A percentile compares a stretch with the other conserved stretches of the same genome.
Evolutionary conservation across 441 rosid species (phyloP).

Genomic region (Omphalea diandra): DNA sequence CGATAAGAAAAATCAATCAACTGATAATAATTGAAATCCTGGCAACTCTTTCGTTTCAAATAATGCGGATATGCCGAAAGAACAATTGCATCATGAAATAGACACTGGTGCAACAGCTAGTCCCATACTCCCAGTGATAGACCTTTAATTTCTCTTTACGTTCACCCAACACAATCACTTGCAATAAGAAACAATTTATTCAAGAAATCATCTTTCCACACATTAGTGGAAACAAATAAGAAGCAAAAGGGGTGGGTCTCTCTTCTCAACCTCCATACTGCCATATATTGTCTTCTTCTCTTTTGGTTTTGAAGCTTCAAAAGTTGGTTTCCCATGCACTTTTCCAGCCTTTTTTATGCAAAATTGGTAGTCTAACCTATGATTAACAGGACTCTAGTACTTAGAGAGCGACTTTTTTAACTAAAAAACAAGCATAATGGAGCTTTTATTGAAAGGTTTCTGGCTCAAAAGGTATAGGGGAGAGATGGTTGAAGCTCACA

Average conservation of each 20-base stretch:
- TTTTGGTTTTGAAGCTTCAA: background rate
- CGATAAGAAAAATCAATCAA: too few species aligned
- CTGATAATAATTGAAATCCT: too few species aligned
- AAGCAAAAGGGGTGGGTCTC: background rate
- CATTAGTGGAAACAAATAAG: background rate
- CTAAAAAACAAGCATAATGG: background rate
- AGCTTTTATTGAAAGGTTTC: background rate
- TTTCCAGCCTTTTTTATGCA: background rate
- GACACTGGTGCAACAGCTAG: too few species aligned
- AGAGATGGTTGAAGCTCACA: slow-evolving; percentile 4
- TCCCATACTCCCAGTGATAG: too few species aligned
- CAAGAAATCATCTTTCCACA: background rate
- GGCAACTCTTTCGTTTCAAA: too few species aligned
- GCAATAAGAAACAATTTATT: background rate
- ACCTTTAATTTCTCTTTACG: background rate
- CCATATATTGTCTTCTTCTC: background rate
- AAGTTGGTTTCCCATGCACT: background rate
- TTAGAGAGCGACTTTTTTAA: background rate
- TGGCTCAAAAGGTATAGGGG: background rate
- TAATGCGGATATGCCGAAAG: too few species aligned
- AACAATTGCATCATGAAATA: too few species aligned
- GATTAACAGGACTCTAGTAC: background rate
- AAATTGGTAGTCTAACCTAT: background rate
- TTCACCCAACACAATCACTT: background rate
- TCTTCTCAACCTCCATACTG: background rate